phyloP scores from a whole-genome alignment of 495 filamentous ascomycete genomes.

The Tuber borchii region DNA sequence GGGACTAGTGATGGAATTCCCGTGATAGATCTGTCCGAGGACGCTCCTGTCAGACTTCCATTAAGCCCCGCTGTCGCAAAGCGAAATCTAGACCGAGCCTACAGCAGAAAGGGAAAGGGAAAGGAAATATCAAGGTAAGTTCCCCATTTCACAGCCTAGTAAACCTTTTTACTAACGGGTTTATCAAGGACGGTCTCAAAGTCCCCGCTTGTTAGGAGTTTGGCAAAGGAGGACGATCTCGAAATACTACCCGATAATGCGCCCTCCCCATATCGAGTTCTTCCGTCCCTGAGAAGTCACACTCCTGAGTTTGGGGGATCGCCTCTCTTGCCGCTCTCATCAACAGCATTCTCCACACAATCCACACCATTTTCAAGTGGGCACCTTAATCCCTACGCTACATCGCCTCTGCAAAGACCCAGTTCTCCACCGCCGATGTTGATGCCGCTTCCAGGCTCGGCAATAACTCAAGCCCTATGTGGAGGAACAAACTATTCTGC shows the following conservation, averaged over 20 bases:
- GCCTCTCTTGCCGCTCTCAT: not conserved
- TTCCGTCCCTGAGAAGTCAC: not conserved
- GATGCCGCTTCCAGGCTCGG: not conserved
- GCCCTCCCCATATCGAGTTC: not conserved
- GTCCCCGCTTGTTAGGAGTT: not conserved
- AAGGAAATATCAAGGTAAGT: not conserved
- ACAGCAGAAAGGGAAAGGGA: not conserved
- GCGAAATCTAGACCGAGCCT: not conserved
- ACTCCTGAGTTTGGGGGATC: not conserved
- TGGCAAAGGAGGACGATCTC: not conserved
- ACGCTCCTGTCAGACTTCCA: not conserved
- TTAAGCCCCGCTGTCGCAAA: not conserved
- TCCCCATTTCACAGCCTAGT: not conserved
- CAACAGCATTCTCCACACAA: not conserved
- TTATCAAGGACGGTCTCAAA: not conserved
- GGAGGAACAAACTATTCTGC: not conserved
- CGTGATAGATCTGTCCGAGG: not conserved
- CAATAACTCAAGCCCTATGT: not conserved
- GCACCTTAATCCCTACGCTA: not conserved
- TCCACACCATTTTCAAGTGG: not conserved
- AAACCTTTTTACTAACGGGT: not conserved
- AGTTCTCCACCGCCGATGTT: not conserved
- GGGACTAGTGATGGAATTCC: not conserved
- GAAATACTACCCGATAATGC: not conserved
- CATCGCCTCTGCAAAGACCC: constrained; percentile 1